Base-by-base conservation (phyloP, 805 yeast genomes). In the Saccharomycopsis sp. region DNA sequence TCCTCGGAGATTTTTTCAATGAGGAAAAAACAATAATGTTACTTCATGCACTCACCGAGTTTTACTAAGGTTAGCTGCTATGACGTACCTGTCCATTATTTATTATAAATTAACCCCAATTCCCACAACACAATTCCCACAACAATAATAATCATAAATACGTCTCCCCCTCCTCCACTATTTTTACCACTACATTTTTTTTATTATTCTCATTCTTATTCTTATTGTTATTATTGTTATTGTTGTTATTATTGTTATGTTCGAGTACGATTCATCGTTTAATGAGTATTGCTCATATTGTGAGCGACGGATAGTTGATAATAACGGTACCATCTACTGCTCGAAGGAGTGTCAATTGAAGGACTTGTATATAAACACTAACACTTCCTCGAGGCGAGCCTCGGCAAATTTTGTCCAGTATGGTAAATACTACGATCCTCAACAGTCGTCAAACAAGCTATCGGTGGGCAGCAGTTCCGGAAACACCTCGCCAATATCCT, bases 211-310 rank as follows among this genome's bases (percentile, higher is more conserved):
- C 31, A 27, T n/a, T 27, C 31, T 27, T n/a, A 27, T n/a, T 27
- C 31, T 27, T 27, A 27, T n/a, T n/a, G 13, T 27, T 27, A n/a
- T n/a, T n/a, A 27, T n/a, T 27, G 31, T 27, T n/a, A 27, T n/a
- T 27, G 31, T 27, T 27, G 31, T 11, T 27, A 11, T 27, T n/a
- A 14, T 31, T 9, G 11, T 4, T 16, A 38, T 38, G 42, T 28
- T 27, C 37, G 26, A 43, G 9, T 43, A 43, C 26, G 46, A 43
- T 19, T 38, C 43, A 3, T 44, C 47, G 9, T 44, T 44, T 40
- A 47, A 23, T n/a, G 47, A 44, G 32, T 44, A 44, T 29, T 45
- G 48, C 39, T 36, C 40, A 9, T 41, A 14, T 33, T 45, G 48
- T 20, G 48, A 45, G 17, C 33, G 37, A 13, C 37, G 35, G 2